phyloP scores from a whole-genome alignment of 805 yeast species.

The Lipomyces orientalis region DNA sequence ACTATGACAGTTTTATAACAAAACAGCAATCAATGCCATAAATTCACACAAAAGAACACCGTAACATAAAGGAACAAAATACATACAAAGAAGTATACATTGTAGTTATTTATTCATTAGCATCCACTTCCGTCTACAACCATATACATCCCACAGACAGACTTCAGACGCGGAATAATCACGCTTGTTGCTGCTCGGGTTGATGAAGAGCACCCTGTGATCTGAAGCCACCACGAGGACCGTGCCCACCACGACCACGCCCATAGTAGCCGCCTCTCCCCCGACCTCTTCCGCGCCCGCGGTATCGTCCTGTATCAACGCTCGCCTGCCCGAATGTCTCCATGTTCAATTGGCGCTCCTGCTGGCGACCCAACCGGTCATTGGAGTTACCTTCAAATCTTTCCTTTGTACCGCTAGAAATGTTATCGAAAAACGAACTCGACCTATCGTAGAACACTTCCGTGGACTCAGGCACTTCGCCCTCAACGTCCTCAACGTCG shows the following conservation, averaged over 20 bases:
- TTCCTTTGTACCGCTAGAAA: conserved; percentile 64
- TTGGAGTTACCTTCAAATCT: conserved; percentile 50
- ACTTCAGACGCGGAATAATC: neutral
- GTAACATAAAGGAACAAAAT: neutral
- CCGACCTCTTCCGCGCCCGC: conserved; percentile 60
- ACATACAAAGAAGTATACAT: neutral
- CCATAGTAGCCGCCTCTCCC: conserved; percentile 47
- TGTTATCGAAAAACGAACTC: conserved; percentile 86
- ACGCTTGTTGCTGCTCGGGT: conserved; percentile 9
- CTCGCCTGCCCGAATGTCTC: conserved; percentile 85
- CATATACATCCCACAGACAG: neutral
- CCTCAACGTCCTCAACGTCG: conserved; percentile 40
- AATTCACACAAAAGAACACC: neutral
- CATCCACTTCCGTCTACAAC: neutral
- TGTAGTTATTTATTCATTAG: neutral
- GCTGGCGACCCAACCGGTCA: conserved; percentile 64
- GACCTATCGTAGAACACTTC: conserved; percentile 69
- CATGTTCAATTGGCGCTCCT: conserved; percentile 72
- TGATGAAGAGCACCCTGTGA: conserved; percentile 12
- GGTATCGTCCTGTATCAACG: conserved; percentile 51
- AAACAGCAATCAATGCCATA: neutral
- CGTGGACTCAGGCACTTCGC: conserved; percentile 23
- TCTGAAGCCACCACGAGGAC: conserved; percentile 26
- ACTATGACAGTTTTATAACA: conserved; percentile 1
- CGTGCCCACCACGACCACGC: conserved; percentile 49